Conservation (phyloP, 108 stramenopile genomes). For the Craspedostauros australis region DNA sequence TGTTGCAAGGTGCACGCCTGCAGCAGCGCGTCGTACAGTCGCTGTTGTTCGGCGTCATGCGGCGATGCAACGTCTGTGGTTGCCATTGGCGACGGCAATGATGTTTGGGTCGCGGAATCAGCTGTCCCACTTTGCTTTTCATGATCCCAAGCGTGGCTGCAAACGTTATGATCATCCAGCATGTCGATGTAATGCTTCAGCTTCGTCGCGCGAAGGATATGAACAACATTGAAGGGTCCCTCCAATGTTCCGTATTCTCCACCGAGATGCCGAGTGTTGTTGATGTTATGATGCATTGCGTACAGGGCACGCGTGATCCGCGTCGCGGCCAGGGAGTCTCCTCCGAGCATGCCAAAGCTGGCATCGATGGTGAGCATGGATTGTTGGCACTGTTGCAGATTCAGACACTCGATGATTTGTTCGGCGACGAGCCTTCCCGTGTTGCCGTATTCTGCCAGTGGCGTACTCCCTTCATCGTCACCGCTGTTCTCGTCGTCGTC, state of each 20-base stretch:
- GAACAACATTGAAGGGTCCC: conserved; percentile 50
- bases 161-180: conserved; percentile 32
- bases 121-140: too few relatives aligned
- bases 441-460: conserved; percentile 38
- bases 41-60: conserved; percentile 1
- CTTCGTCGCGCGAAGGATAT: conserved; percentile 43
- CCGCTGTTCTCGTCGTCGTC: background rate
- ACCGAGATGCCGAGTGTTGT: conserved; percentile 61
- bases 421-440: conserved; percentile 46
- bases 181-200: conserved; percentile 73
- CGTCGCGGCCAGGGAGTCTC: conserved; percentile 79
- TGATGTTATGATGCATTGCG: conserved; percentile 54
- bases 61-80: background rate
- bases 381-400: conserved; percentile 58
- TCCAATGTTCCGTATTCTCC: conserved; percentile 57
- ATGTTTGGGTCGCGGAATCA: too few relatives aligned
- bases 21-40: conserved; percentile 54
- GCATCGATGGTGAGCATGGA: conserved; percentile 43
- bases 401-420: conserved; percentile 55
- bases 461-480: conserved; percentile 1
- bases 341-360: conserved; percentile 72
- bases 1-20: conserved; percentile 49
- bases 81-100: background rate
- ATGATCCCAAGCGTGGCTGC: too few relatives aligned
- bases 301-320: conserved; percentile 64